These are phyloP conservation scores for Conidiobolus incongruus DNA, from an alignment of 371 early-diverging fungal species.

Conservation along the genomic window DNA sequence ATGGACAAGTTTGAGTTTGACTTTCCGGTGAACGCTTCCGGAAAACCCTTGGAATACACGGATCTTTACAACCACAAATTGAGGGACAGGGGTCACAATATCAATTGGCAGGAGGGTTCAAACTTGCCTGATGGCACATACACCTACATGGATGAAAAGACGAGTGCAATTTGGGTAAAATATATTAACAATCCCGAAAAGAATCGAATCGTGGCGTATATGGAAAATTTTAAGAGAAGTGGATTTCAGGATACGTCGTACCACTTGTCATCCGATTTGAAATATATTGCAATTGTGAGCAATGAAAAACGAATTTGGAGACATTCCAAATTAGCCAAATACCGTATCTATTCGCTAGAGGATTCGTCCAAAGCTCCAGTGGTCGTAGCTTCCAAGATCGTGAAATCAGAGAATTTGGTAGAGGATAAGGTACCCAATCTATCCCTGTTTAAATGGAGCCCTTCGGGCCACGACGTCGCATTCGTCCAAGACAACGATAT, in stretches of 20 bases:
- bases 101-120: no score
- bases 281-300: constrained; percentile 1
- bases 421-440: background rate
- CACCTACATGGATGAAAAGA: background rate
- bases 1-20: no score
- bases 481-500: constrained; percentile 78
- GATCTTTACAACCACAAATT: no score
- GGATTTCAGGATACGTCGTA: background rate
- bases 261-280: background rate
- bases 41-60: no score
- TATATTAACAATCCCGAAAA: background rate
- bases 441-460: background rate
- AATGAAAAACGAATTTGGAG: background rate
- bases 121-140: background rate
- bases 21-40: no score
- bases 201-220: background rate
- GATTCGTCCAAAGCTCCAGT: background rate
- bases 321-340: background rate
- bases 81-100: no score
- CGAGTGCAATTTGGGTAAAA: background rate
- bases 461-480: constrained; percentile 1
- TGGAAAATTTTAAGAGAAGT: background rate
- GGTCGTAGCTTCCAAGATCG: background rate
- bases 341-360: background rate
- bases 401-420: background rate